Conservation (phyloP, 208 protist species). For the Phytomonas sp. region DNA sequence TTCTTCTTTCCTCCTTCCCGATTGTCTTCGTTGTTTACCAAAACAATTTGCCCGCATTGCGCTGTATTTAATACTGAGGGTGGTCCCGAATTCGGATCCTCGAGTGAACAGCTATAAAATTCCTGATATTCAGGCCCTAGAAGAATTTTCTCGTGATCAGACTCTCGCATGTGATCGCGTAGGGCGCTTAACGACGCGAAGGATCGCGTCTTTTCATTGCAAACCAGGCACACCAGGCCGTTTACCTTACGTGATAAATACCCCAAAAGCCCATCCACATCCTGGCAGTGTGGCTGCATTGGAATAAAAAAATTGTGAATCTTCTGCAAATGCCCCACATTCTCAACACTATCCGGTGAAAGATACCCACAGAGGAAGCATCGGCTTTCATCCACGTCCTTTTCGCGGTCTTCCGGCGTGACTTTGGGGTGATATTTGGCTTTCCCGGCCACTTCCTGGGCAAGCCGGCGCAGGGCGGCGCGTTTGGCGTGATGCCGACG, state of each 20-base stretch:
- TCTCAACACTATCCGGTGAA: conserved; percentile 32
- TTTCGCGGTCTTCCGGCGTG: conserved; percentile 57
- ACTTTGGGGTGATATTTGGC: conserved; percentile 35
- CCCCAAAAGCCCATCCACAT: conserved; percentile 46
- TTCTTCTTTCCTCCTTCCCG: conserved; percentile 10
- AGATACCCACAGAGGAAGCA: conserved; percentile 78
- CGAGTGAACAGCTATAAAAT: conserved; percentile 67
- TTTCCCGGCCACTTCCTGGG: conserved; percentile 4
- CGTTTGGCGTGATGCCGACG: conserved; percentile 79
- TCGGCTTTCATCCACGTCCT: conserved; percentile 62
- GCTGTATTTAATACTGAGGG: conserved; percentile 41
- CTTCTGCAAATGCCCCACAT: conserved; percentile 50
- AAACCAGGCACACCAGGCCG: conserved; percentile 83
- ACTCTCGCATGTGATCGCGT: conserved; percentile 80
- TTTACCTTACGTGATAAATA: conserved; percentile 86
- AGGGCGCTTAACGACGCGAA: conserved; percentile 68
- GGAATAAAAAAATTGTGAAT: conserved; percentile 78
- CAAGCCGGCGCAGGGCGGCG: conserved; percentile 9
- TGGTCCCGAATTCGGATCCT: conserved; percentile 32
- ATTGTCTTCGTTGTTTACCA: conserved; percentile 11
- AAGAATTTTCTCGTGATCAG: conserved; percentile 66
- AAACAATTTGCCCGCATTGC: conserved; percentile 31
- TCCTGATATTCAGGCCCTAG: conserved; percentile 78
- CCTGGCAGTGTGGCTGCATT: conserved; percentile 47
- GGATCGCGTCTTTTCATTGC: conserved; percentile 67